Base-by-base conservation (phyloP, 1,284 basidiomycete genomes). In the Microbotryum lychnidis-dioicae region DNA sequence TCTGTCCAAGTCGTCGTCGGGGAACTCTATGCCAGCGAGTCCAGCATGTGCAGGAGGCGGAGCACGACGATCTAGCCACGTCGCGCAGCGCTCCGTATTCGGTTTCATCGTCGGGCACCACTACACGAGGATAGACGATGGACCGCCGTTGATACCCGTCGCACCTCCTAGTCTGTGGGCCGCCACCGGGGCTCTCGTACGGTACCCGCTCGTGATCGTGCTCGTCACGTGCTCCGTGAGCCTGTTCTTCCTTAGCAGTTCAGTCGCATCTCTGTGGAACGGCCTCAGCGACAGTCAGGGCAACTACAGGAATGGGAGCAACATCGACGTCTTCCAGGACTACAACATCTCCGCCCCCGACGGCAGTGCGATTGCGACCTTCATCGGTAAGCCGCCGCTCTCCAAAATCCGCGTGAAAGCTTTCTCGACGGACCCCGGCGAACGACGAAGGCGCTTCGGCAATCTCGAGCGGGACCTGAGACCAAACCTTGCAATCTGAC, bases 271-370 rank as follows among this genome's bases (percentile, higher is more conserved):
- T 14, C 21, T 55, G 29, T 16, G 21, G 6, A 20, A 27, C 27
- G 18, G 45, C 21, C n/a, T 31, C 42, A 7, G 50, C 12, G 50
- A 46, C 7, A 49, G 56, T 18, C 50, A 50, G 3, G 46, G 42
- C 18, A 54, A 10, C 1, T 50, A 61, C 42, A 48, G 63, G 44
- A 61, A 64, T 42, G 33, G 46, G 3, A 45, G 31, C 18, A 64
- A 64, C 56, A 56, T 61, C 9, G 29, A 64, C 47, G 60, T 61
- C 6, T 61, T 64, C 27, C 44, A 53, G 33, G 27, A 42, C 23
- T 52, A 55, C 21, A 48, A 33, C 18, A 61, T 64, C 21, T 10
- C 4, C 14, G 20, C 46, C 3, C 23, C 37, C 14, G 60, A 61
- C 29, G 50, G 57, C 1, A 45, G 47, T 18, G 53, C 54, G 8